Conservation (phyloP, 1,284 basidiomycete species). For the Fomitiporia mediterranea region DNA sequence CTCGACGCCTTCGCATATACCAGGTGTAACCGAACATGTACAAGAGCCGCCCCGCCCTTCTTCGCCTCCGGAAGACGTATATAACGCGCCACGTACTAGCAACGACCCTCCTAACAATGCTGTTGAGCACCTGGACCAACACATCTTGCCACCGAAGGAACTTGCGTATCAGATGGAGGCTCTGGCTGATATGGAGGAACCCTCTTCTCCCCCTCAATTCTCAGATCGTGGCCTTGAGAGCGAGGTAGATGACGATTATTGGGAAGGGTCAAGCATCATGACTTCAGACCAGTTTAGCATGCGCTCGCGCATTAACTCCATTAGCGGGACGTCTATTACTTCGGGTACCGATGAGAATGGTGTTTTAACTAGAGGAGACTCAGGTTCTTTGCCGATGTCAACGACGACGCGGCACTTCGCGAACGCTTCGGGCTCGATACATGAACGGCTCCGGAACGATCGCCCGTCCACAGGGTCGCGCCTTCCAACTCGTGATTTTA, state of each 20-base stretch:
- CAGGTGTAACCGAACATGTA: neutral
- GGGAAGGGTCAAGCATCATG: constrained; percentile 12
- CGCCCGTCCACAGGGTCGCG: constrained; percentile 17
- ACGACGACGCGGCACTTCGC: constrained; percentile 15
- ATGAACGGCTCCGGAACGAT: constrained; percentile 11
- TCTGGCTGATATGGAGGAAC: constrained; percentile 16
- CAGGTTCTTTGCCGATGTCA: constrained; percentile 4
- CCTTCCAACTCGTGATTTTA: constrained; percentile 11
- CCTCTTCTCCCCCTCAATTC: constrained; percentile 15
- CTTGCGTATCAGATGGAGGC: constrained; percentile 19
- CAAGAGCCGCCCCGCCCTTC: neutral
- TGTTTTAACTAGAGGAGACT: neutral
- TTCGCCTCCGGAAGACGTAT: constrained; percentile 1
- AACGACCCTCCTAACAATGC: neutral
- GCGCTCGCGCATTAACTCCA: constrained; percentile 15
- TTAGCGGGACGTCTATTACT: constrained; percentile 9
- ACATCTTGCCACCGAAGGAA: constrained; percentile 20
- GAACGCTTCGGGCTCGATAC: constrained; percentile 15
- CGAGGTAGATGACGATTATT: constrained; percentile 17
- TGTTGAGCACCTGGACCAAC: constrained; percentile 6
- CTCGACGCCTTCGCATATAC: constrained; percentile 4
- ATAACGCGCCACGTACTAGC: neutral
- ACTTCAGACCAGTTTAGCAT: constrained; percentile 12
- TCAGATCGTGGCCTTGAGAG: constrained; percentile 6
- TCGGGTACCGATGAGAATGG: constrained; percentile 11